Base-by-base conservation (phyloP, 768 basidiomycete species). In the Kwoniella botswanensis region DNA sequence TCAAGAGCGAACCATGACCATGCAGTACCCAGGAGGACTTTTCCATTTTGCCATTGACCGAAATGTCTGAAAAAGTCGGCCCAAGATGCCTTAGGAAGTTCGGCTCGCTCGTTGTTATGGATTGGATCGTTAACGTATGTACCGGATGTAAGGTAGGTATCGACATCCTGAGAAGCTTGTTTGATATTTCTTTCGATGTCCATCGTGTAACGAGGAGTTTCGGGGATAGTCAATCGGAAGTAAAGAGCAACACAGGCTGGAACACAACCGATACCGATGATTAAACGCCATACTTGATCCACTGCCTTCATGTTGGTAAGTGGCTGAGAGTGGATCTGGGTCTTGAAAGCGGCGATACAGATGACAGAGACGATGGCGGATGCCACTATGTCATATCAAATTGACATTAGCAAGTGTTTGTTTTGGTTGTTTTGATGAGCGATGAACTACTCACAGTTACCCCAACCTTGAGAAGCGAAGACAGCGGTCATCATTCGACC, bases 161-260 rank as follows among this genome's bases (percentile, higher is more conserved):
- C 87, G 72, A 93, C 91, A 76, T 94, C 93, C 41, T 86, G 84
- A 0, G 88, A 67, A 7, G 93, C 93, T 79, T 91, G 91, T 52
- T 88, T 85, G 55, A 95, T 85, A 82, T 94, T 93, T 61, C 91
- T 87, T 83, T 94, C 92, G 70, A 95, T 88, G 86, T 95, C 93
- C 91, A 94, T 94, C 70, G 93, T 96, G 82, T 82, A 90, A 74
- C 93, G 92, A 29, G 93, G 93, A 0, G 93, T 94, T 82, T 94
- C 93, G 3, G 93, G 92, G 78, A 95, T 94, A 26, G 93, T 94
- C 43, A 94, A 87, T 81, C 93, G 92, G 90, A 92, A 94, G 86
- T 93, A 94, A 62, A 94, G 88, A 21, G 92, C 93, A 67, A 93
- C 79, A 53, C 86, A 87, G 66, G 89, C 93, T 43, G 93, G 94